Conservation (phyloP, 1,139 yeast genomes). For the Hyphopichia buzzinii region DNA sequence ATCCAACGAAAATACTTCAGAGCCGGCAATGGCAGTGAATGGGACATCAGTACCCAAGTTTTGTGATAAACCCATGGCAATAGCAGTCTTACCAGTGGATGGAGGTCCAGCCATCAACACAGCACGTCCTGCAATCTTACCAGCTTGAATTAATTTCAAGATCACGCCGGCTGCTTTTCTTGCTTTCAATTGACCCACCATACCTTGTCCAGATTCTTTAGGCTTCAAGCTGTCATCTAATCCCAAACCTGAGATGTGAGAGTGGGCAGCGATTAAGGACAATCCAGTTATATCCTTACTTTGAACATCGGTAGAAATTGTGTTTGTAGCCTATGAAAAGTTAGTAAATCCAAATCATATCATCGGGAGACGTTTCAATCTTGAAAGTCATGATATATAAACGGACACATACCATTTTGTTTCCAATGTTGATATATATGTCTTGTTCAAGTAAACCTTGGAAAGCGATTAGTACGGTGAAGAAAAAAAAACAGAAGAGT, state of each 20-base stretch:
- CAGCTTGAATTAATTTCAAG: conserved; percentile 87
- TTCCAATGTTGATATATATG: too few species aligned
- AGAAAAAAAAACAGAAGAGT: not conserved
- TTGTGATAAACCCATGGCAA: conserved; percentile 96
- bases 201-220: conserved; percentile 76
- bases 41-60: conserved; percentile 89
- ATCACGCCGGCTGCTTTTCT: conserved; percentile 95
- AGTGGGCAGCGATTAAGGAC: conserved; percentile 89
- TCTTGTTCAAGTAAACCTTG: not conserved
- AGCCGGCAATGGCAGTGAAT: conserved; percentile 91
- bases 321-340: conserved; percentile 16
- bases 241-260: conserved; percentile 94
- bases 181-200: conserved; percentile 96
- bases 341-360: too few species aligned
- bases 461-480: not conserved
- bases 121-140: conserved; percentile 95
- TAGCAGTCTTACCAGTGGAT: conserved; percentile 97
- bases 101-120: conserved; percentile 97
- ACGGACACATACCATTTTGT: conserved; percentile 5
- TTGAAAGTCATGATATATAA: not conserved
- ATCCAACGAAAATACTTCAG: conserved; percentile 89
- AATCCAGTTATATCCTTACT: conserved; percentile 53
- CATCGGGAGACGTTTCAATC: too few species aligned
- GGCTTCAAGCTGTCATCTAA: conserved; percentile 89
- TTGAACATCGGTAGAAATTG: conserved; percentile 36